Conservation (phyloP, 495 filamentous ascomycete species). For the Tuber umbilicatum region DNA sequence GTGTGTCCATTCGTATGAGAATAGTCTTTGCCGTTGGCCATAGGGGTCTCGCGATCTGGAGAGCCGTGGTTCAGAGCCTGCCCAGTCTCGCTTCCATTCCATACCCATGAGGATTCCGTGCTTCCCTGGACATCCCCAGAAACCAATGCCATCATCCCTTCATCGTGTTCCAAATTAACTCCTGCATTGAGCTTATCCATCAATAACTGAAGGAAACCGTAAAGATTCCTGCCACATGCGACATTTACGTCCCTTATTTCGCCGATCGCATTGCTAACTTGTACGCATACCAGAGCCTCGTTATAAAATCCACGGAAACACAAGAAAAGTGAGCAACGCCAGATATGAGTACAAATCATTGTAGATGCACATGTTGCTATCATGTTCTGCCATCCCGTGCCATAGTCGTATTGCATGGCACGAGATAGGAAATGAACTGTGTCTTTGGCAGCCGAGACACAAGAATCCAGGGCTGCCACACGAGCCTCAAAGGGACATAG, state of each 20-base stretch:
- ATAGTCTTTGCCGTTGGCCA: constrained; percentile 33
- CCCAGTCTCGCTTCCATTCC: constrained; percentile 62
- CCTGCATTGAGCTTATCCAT: constrained; percentile 53
- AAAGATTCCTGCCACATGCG: constrained; percentile 72
- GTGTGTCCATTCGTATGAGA: constrained; percentile 21
- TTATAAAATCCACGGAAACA: constrained; percentile 66
- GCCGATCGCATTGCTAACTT: constrained; percentile 61
- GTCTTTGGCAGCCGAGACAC: constrained; percentile 65
- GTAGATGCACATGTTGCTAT: constrained; percentile 55
- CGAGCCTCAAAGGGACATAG: constrained; percentile 60
- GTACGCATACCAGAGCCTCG: constrained; percentile 64
- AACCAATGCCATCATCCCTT: constrained; percentile 83
- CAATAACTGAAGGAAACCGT: constrained; percentile 71
- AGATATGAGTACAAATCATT: constrained; percentile 76
- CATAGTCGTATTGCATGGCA: constrained; percentile 40
- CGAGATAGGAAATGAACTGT: constrained; percentile 69
- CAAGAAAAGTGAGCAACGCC: constrained; percentile 79
- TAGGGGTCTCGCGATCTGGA: constrained; percentile 24
- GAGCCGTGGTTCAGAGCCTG: constrained; percentile 43
- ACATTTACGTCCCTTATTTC: constrained; percentile 63
- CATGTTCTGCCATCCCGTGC: constrained; percentile 47
- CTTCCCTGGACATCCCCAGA: constrained; percentile 86
- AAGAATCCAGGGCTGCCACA: constrained; percentile 66
- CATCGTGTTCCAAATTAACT: constrained; percentile 62
- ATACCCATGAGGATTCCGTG: constrained; percentile 74